These are phyloP conservation scores for Przewalskia tangutica DNA, from an alignment of 257 asterid genomes.

Conservation along the genomic window DNA sequence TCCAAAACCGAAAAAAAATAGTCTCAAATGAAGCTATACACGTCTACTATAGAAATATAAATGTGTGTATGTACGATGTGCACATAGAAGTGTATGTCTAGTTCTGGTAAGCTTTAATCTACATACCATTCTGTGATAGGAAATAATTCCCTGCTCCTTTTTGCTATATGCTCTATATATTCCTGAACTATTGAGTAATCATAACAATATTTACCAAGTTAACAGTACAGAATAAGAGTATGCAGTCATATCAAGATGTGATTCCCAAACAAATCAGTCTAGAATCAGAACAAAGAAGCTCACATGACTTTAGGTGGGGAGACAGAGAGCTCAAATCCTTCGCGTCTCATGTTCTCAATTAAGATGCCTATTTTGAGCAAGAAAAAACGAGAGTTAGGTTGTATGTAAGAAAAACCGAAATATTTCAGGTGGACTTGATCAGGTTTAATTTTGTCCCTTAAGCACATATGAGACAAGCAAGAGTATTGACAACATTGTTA, in stretches of 20 bases:
- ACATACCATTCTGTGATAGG: neutral
- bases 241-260: neutral
- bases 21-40: neutral
- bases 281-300: conserved; percentile 25
- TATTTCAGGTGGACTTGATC: neutral
- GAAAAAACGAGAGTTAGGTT: neutral
- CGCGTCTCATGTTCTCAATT: conserved; percentile 99
- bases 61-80: neutral
- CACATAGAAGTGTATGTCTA: neutral
- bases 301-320: conserved; percentile 99
- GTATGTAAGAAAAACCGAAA: neutral
- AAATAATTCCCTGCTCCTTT: neutral
- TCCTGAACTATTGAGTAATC: neutral
- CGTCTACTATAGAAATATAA: neutral
- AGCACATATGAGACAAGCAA: neutral
- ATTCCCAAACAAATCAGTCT: neutral
- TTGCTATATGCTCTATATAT: neutral
- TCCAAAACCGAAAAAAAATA: neutral
- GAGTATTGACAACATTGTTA: neutral
- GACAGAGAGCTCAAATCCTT: conserved; percentile 91
- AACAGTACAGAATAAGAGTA: neutral
- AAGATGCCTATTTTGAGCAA: conserved; percentile 53
- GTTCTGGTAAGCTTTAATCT: neutral
- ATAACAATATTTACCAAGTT: neutral
- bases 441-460: neutral